These are phyloP conservation scores for Blastocladiella emersonii DNA, from an alignment of 371 early-diverging fungal species.

Conservation along the genomic window DNA sequence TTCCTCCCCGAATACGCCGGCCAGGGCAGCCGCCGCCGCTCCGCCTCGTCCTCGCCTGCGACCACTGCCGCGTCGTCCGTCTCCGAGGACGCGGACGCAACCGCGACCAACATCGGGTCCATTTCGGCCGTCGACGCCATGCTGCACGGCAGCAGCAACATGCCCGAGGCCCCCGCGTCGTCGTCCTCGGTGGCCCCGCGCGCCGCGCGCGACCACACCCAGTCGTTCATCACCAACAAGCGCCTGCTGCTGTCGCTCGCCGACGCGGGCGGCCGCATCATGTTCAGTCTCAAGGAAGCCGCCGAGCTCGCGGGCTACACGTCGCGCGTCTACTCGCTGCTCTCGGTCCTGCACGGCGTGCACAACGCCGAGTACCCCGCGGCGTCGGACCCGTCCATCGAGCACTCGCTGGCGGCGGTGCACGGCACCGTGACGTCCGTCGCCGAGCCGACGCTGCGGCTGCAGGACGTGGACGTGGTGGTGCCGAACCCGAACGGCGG, in stretches of 20 bases:
- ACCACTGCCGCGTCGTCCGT: too few species aligned
- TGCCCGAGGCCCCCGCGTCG: not conserved
- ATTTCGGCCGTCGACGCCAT: not conserved
- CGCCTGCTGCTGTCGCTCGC: slow-evolving; percentile 66
- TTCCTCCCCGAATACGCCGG: slow-evolving; percentile 50
- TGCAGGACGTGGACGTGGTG: slow-evolving; percentile 52
- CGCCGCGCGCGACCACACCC: slow-evolving; percentile 43
- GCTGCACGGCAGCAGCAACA: not conserved
- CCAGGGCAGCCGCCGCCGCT: too few species aligned
- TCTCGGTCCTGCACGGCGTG: slow-evolving; percentile 49
- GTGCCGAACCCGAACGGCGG: slow-evolving; percentile 46
- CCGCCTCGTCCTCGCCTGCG: too few species aligned
- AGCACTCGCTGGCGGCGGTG: slow-evolving; percentile 34
- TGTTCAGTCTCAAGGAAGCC: slow-evolving; percentile 76
- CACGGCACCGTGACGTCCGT: slow-evolving; percentile 24
- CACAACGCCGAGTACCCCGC: slow-evolving; percentile 22
- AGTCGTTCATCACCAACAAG: slow-evolving; percentile 80
- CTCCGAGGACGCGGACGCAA: too few species aligned
- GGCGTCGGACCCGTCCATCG: slow-evolving; percentile 4
- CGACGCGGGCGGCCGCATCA: slow-evolving; percentile 83
- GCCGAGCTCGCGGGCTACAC: slow-evolving; percentile 77
- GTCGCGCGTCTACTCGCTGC: slow-evolving; percentile 59
- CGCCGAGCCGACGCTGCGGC: slow-evolving; percentile 33
- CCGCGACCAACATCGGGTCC: too few species aligned
- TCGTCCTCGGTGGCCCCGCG: slow-evolving; percentile 9